A percentile compares a stretch with the other conserved stretches of the same genome.
phyloP scores from a whole-genome alignment of 176 grass and related monocot species.

The Eleusine indica region DNA sequence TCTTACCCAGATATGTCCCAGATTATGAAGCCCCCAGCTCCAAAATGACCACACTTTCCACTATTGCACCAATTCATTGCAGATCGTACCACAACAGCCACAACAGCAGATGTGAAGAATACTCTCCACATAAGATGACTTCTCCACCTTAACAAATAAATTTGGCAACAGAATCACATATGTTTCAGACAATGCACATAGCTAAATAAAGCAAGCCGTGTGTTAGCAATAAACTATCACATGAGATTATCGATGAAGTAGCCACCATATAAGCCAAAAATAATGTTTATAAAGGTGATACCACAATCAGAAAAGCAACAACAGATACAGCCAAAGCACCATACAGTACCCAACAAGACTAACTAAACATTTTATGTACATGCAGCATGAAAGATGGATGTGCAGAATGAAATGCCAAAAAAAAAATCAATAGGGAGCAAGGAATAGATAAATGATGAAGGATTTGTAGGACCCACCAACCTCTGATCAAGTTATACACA shows the following conservation, averaged over 20 bases:
- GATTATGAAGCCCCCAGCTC: conserved; percentile 97
- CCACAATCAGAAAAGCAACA: background rate
- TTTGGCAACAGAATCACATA: conserved; percentile 23
- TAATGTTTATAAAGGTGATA: background rate
- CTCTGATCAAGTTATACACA: background rate
- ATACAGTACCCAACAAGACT: background rate
- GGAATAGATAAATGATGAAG: background rate
- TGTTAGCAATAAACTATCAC: background rate
- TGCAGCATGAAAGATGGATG: background rate
- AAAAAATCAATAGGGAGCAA: background rate
- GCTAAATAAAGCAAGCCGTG: background rate
- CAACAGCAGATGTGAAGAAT: conserved; percentile 99
- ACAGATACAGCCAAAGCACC: background rate
- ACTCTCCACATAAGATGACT: conserved; percentile 99
- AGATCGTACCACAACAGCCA: conserved; percentile 91
- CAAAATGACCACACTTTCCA: conserved; percentile 99
- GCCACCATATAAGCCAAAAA: background rate
- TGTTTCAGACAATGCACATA: conserved; percentile 30
- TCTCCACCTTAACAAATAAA: conserved; percentile 83
- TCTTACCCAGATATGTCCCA: conserved; percentile 99
- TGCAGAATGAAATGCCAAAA: background rate
- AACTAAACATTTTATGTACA: background rate
- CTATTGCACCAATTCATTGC: conserved; percentile 96
- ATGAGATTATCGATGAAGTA: background rate
- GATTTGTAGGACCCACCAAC: background rate